Evolutionary conservation across 371 early-diverging fungal genomes (phyloP).

Genomic region (Syncephalis plumigaleata): DNA sequence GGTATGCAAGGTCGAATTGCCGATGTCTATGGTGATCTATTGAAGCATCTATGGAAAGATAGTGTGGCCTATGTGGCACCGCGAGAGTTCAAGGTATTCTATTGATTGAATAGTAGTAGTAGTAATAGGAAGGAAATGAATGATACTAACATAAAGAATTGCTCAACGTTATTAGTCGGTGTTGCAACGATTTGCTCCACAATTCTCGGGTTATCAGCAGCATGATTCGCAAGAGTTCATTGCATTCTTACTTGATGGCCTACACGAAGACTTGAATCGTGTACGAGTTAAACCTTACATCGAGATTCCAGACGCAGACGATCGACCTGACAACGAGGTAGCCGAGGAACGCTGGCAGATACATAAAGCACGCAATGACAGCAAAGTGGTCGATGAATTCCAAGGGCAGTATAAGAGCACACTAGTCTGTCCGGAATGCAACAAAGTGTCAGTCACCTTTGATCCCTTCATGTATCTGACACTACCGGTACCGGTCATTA

Average conservation of each 20-base stretch:
- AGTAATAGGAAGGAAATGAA: too few relatives aligned
- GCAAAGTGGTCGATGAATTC: constrained; percentile 60
- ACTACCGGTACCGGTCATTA: constrained; percentile 35
- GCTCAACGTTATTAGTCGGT: too few relatives aligned
- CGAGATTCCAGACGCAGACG: constrained; percentile 53
- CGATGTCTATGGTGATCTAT: constrained; percentile 38
- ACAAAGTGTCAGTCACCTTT: constrained; percentile 39
- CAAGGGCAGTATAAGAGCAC: constrained; percentile 68
- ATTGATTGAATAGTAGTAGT: too few relatives aligned
- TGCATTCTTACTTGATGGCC: constrained; percentile 33
- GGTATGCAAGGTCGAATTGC: constrained; percentile 49
- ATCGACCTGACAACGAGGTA: constrained; percentile 34
- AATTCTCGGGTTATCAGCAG: constrained; percentile 49
- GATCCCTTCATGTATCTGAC: constrained; percentile 59
- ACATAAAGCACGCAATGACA: constrained; percentile 44
- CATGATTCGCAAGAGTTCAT: constrained; percentile 58
- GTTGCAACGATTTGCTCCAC: constrained; percentile 27
- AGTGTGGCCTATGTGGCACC: constrained; percentile 25
- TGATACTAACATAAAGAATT: too few relatives aligned
- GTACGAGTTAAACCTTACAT: constrained; percentile 54
- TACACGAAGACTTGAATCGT: constrained; percentile 56
- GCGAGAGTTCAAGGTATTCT: constrained; percentile 38
- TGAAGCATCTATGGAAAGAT: constrained; percentile 39
- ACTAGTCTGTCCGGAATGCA: constrained; percentile 47
- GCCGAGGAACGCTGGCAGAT: constrained; percentile 34